Evolutionary conservation across 805 yeast species (phyloP).

Genomic region (Brettanomyces sp.): DNA sequence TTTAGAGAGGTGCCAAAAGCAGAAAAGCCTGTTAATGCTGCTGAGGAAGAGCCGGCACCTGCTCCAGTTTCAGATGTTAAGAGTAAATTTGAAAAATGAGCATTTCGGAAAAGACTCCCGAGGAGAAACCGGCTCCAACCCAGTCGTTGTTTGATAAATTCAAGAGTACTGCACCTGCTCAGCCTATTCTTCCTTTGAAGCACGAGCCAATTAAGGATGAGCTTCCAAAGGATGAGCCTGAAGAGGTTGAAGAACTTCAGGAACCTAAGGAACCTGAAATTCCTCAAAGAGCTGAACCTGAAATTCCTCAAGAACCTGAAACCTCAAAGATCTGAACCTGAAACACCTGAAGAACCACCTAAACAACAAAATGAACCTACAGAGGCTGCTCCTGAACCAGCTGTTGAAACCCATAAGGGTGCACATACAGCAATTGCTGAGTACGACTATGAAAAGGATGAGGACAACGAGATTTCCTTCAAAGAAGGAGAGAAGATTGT

Average conservation of each 20-base stretch:
- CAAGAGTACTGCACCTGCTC: conserved; percentile 8
- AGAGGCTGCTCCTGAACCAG: conserved; percentile 2
- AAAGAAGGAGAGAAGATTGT: conserved; percentile 56
- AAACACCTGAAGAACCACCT: conserved; percentile 1
- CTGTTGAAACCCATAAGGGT: conserved; percentile 9
- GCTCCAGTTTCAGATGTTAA: conserved; percentile 22
- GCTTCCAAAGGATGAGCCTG: conserved; percentile 7
- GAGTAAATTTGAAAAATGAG: conserved; percentile 21
- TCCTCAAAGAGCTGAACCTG: conserved; percentile 11
- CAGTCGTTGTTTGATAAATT: conserved; percentile 9
- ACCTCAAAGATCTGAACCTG: conserved; percentile 13
- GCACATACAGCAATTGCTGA: conserved; percentile 58
- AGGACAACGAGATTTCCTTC: conserved; percentile 65
- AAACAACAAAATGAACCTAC: conserved; percentile 9
- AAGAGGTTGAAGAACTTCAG: conserved; percentile 11
- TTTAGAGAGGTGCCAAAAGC: conserved; percentile 33
- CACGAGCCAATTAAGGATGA: conserved; percentile 8
- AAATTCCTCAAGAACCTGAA: conserved; percentile 11
- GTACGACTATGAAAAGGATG: conserved; percentile 70
- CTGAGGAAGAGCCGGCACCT: conserved; percentile 6
- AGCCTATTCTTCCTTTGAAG: conserved; percentile 14
- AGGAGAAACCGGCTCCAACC: conserved; percentile 15
- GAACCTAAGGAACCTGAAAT: conserved; percentile 19
- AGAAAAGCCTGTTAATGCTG: conserved; percentile 24
- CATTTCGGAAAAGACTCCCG: conserved; percentile 12